A percentile compares a stretch with the other conserved stretches of the same genome.
These are phyloP conservation scores for Dovyalis caffra DNA, from an alignment of 345 rosid species.

Conservation along the genomic window DNA sequence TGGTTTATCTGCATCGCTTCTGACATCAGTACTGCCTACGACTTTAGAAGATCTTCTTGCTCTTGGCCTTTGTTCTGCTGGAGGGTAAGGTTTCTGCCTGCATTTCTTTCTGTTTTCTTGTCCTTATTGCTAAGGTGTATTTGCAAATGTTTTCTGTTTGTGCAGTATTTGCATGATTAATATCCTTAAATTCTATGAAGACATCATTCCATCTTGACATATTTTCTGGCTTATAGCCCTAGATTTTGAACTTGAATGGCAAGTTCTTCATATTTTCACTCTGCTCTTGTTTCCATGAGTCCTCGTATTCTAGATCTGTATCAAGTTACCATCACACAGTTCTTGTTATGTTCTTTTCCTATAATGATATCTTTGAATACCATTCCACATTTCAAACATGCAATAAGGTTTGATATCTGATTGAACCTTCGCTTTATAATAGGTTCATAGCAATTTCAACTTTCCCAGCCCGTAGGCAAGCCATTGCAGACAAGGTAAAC, in stretches of 20 bases:
- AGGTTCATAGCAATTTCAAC: slow-evolving; percentile 76
- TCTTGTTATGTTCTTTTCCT: background rate
- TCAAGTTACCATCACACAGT: background rate
- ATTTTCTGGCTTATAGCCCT: background rate
- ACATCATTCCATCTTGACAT: background rate
- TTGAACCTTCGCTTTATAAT: slow-evolving; percentile 11
- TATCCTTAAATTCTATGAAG: background rate
- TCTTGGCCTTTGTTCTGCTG: slow-evolving; percentile 91
- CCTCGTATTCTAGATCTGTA: background rate
- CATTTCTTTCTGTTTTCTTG: background rate
- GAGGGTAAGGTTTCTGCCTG: slow-evolving; percentile 60
- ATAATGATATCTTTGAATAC: background rate
- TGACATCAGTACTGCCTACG: slow-evolving; percentile 78
- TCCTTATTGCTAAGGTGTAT: background rate
- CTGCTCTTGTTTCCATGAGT: background rate
- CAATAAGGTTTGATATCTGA: background rate
- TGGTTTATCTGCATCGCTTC: slow-evolving; percentile 84
- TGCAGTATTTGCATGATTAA: background rate
- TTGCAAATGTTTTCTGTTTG: background rate
- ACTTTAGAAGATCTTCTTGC: slow-evolving; percentile 95
- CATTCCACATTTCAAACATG: background rate
- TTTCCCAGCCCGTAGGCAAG: slow-evolving; percentile 70
- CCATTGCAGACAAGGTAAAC: slow-evolving; percentile 60
- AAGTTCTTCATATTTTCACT: background rate
- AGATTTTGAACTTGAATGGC: background rate